A percentile compares a stretch with the other conserved stretches of the same genome.
phyloP scores from a whole-genome alignment of 1,284 basidiomycete genomes.

The Apiotrichum sp. region DNA sequence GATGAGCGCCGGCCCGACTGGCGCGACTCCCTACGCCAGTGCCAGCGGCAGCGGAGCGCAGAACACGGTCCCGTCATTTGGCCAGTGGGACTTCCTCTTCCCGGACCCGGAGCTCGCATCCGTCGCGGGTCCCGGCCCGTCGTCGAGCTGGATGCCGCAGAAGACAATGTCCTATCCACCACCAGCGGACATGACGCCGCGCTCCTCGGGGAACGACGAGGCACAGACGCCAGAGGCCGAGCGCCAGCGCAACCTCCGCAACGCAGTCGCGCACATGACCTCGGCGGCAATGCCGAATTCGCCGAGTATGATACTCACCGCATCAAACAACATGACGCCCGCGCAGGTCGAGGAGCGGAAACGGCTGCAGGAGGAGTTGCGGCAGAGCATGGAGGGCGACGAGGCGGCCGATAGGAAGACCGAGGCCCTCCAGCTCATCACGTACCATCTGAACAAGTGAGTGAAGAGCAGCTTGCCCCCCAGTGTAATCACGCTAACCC shows the following conservation, averaged over 20 bases:
- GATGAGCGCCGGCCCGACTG: not conserved
- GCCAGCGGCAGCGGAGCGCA: too few relatives aligned
- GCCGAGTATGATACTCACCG: slow-evolving; percentile 10
- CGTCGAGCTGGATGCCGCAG: not conserved
- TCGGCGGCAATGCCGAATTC: slow-evolving; percentile 1
- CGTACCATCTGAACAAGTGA: slow-evolving; percentile 77
- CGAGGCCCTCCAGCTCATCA: slow-evolving; percentile 45
- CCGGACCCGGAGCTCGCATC: slow-evolving; percentile 8
- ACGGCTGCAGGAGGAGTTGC: slow-evolving; percentile 27
- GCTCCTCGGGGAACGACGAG: not conserved
- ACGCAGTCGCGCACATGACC: slow-evolving; percentile 19
- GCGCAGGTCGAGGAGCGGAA: slow-evolving; percentile 30
- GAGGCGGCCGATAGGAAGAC: slow-evolving; percentile 27
- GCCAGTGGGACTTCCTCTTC: slow-evolving; percentile 18
- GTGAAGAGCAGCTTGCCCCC: slow-evolving; percentile 4
- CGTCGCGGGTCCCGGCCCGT: slow-evolving; percentile 11
- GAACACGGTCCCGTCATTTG: not conserved
- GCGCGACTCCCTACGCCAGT: not conserved
- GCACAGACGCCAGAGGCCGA: slow-evolving; percentile 6
- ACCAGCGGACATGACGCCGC: not conserved
- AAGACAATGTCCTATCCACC: not conserved
- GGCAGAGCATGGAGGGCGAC: slow-evolving; percentile 25
- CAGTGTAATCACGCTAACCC: not conserved
- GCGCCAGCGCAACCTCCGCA: slow-evolving; percentile 17
- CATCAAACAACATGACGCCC: slow-evolving; percentile 22